phyloP scores from a whole-genome alignment of 2,329 filamentous ascomycete species.

The Setomelanomma holmii region DNA sequence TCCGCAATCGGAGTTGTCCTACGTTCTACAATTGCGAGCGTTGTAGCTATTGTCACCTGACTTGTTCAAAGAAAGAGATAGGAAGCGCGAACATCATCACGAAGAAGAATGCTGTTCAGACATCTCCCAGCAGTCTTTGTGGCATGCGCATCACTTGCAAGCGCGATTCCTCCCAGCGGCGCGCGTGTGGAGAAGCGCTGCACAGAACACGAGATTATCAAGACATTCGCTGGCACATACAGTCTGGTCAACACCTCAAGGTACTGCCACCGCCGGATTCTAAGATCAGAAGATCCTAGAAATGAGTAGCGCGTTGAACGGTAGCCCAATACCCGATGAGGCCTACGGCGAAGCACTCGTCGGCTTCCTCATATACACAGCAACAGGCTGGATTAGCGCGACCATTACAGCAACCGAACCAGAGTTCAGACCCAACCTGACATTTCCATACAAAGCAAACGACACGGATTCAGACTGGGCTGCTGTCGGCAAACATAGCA shows the following conservation, averaged over 20 bases:
- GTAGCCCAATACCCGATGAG: conserved; percentile 25
- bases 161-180: conserved; percentile 2
- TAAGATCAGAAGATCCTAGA: no score
- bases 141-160: conserved; percentile 1
- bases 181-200: neutral
- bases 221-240: conserved; percentile 31
- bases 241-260: conserved; percentile 32
- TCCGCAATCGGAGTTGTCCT: neutral
- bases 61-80: neutral
- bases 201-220: conserved; percentile 18
- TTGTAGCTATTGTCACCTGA: neutral
- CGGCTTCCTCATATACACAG: conserved; percentile 37
- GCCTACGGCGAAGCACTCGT: conserved; percentile 30
- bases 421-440: conserved; percentile 25
- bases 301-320: conserved; percentile 20
- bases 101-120: conserved; percentile 2
- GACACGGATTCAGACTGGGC: conserved; percentile 39
- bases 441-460: conserved; percentile 26
- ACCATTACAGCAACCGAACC: conserved; percentile 37
- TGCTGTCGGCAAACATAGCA: conserved; percentile 34
- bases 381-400: conserved; percentile 34
- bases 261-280: no score
- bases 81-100: neutral
- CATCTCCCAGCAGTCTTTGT: conserved; percentile 1
- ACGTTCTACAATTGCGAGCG: neutral